Base-by-base conservation (phyloP, 83 land plant genomes). In the Thuja plicata region DNA sequence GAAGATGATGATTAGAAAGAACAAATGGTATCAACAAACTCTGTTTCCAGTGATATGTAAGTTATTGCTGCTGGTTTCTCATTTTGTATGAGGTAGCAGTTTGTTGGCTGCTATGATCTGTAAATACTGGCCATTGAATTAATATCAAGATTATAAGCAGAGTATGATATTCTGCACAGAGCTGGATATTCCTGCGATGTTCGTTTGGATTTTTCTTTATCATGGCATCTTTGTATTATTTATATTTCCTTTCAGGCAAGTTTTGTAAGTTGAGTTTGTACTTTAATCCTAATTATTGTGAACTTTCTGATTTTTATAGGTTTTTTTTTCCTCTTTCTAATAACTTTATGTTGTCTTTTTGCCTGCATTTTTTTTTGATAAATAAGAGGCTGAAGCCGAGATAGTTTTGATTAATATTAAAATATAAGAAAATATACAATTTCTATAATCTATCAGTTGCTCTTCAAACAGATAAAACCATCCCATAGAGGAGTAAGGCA, bases 1-100 rank as follows among this genome's bases (percentile, higher is more conserved):
- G 84, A 80, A 80, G 48, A 80, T 41, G 84, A 80, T 80, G 48
- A 41, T 41, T 79, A 79, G 83, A 79, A 13, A 80, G 84, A 66
- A 8, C 32, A 66, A 7, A 8, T 66, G 73, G 1, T 8, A 30
- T 66, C n/a, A 41, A 80, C 12, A 21, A 27, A 80, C 21, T 2
- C 48, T 41, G n/a, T 77, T 80, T 80, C 10, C 30, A 66, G 3
- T 66, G 32, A 66, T 66, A 8, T 66, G 73, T 66, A 66, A 27
- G 30, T 27, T 66, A 66, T 24, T 66, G 73, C 1, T 66, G 73
- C 73, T 66, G 73, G 30, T 7, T 66, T 24, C 8, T 66, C 32
- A 6, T 66, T 27, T 30, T 66, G n/a, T 27, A 24, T 66, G 73
- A 66, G 32, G 10, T 24, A 27, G 30, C 9, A 66, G 73, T 66